Evolutionary conservation across 1,139 yeast genomes (phyloP).

Genomic region (Yamadazyma aaseri): DNA sequence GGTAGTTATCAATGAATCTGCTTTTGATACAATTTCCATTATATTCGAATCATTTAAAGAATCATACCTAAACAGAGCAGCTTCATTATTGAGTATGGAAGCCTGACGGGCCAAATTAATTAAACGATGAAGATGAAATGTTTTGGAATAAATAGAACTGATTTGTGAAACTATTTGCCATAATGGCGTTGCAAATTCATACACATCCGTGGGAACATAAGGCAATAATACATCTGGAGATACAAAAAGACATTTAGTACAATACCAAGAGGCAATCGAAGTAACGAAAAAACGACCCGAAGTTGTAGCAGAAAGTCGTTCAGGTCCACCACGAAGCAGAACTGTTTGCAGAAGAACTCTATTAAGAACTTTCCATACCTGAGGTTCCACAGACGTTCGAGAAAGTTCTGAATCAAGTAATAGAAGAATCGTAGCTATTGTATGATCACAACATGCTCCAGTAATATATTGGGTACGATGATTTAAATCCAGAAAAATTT

Average conservation of each 20-base stretch:
- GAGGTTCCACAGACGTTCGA: neutral
- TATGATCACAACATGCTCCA: conserved; percentile 4
- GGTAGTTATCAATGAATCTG: no score
- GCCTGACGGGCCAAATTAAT: conserved; percentile 1
- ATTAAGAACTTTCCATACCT: neutral
- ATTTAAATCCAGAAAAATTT: neutral
- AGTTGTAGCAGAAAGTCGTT: neutral
- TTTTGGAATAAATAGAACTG: neutral
- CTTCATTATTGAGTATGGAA: neutral
- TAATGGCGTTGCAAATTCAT: neutral
- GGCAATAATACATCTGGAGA: no score
- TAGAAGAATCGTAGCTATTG: conserved; percentile 1
- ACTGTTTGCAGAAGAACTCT: neutral
- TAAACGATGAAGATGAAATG: conserved; percentile 1
- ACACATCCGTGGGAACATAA: neutral
- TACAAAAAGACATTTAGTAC: neutral
- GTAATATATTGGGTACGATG: neutral
- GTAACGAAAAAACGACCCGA: neutral
- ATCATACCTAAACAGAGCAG: neutral
- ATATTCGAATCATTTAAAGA: neutral
- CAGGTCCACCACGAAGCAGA: neutral
- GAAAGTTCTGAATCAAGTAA: neutral
- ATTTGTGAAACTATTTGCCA: neutral
- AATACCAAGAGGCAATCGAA: neutral
- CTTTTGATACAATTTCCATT: neutral